Evolutionary conservation across 768 basidiomycete genomes (phyloP).

Genomic region (Mrakia frigida): DNA sequence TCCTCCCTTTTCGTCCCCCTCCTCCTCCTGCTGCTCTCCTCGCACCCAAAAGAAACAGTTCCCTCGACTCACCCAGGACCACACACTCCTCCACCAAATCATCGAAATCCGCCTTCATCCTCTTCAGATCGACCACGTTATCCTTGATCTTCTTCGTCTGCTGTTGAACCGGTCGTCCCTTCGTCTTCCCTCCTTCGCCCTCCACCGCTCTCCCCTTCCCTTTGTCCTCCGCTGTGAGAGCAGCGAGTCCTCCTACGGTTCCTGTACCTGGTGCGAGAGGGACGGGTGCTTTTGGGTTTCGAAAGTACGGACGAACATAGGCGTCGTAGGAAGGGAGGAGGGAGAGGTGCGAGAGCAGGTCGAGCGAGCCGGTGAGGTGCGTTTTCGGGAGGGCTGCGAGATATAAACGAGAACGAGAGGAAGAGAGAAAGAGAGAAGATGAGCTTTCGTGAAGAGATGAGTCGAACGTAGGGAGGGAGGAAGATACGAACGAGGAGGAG

Average conservation of each 20-base stretch:
- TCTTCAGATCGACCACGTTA: constrained; percentile 28
- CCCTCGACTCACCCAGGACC: constrained; percentile 17
- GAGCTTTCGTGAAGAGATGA: background rate
- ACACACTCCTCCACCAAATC: constrained; percentile 31
- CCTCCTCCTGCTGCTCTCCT: background rate
- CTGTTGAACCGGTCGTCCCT: background rate
- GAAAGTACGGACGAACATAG: constrained; percentile 32
- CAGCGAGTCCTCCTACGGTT: background rate
- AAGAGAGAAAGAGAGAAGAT: background rate
- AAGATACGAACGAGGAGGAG: background rate
- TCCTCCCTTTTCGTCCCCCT: background rate
- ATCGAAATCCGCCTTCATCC: constrained; percentile 25
- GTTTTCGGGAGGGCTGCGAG: constrained; percentile 1
- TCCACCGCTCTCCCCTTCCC: constrained; percentile 2
- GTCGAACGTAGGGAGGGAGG: background rate
- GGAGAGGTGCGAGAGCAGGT: constrained; percentile 25
- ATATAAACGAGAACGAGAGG: background rate
- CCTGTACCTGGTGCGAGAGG: background rate
- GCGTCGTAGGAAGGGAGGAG: constrained; percentile 30
- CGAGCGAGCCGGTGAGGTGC: constrained; percentile 28
- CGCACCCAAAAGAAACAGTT: too few species aligned
- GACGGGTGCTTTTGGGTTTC: constrained; percentile 20
- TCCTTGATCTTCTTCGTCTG: constrained; percentile 17
- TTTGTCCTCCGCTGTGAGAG: constrained; percentile 16
- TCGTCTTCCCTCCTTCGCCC: background rate